Base-by-base conservation (phyloP, 2,329 filamentous ascomycete genomes). In the Anisogramma anomala region DNA sequence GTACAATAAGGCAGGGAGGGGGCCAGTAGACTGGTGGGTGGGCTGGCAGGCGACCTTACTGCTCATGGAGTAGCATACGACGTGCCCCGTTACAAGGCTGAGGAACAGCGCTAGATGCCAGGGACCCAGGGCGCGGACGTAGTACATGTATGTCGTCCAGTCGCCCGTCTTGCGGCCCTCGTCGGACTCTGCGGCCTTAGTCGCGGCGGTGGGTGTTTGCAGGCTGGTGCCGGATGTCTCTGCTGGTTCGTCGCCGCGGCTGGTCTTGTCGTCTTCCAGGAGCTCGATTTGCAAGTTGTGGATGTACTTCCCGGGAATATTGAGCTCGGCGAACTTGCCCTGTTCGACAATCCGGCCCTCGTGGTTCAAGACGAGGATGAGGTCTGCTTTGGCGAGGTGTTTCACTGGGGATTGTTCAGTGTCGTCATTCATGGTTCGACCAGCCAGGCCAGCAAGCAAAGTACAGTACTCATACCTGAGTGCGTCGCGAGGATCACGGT, bases 401-500 rank as follows among this genome's bases (percentile, higher is more conserved):
- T 49, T 45, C 2, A 45, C 44, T 42, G 9, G 13, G 19, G 3
- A 2, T 9, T 5, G 33, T 35, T n/a, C n/a, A n/a, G n/a, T n/a
- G n/a, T n/a, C n/a, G n/a, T n/a, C n/a, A n/a, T n/a, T n/a, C n/a
- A n/a, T n/a, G n/a, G n/a, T n/a, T n/a, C n/a, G n/a, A n/a, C n/a
- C n/a, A 11, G 23, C 11, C 23, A 25, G 6, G 23, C 11, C 19
- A 18, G 17, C 34, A 17, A 28, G n/a, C 10, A 7, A 14, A 28
- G 26, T 11, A 13, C 6, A 28, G 15, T 27, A n/a, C n/a, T n/a
- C n/a, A n/a, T 37, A 56, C 57, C 47, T 6, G 55, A 52, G 34
- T 60, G 60, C 1, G 62, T 66, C 3, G 57, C 58, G 2, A 67
- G 48, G 6, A 68, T 31, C 0, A 61, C 50, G 1, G 65, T 65